Conservation (phyloP, 2,329 filamentous ascomycete genomes). For the Hypoxylon sp. region DNA sequence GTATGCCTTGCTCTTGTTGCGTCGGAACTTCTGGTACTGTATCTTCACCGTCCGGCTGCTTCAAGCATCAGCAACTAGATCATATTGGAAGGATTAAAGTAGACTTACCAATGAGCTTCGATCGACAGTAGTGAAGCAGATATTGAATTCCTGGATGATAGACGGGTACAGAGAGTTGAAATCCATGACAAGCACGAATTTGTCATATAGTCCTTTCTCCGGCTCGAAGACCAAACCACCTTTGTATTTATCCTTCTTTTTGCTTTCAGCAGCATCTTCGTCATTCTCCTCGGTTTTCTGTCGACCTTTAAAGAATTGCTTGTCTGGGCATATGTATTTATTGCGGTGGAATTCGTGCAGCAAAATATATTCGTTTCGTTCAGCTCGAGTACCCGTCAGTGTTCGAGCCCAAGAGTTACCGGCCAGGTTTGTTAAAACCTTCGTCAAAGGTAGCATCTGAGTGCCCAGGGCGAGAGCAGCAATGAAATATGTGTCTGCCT, state of each 20-base stretch:
- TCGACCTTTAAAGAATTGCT: conserved; percentile 84
- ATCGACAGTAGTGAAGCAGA: conserved; percentile 98
- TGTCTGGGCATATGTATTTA: conserved; percentile 98
- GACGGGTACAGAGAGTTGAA: conserved; percentile 99
- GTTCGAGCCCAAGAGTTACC: conserved; percentile 99
- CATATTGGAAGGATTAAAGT: background rate
- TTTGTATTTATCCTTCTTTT: conserved; percentile 99
- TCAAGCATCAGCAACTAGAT: conserved; percentile 52
- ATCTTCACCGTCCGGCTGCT: conserved; percentile 82
- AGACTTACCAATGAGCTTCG: conserved; percentile 76
- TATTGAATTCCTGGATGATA: conserved; percentile 99
- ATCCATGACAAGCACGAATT: conserved; percentile 99
- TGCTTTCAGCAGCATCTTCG: conserved; percentile 79
- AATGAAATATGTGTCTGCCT: conserved; percentile 96
- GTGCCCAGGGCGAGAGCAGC: conserved; percentile 89
- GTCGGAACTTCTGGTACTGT: conserved; percentile 88
- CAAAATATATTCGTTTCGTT: conserved; percentile 99
- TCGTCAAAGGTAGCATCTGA: conserved; percentile 93
- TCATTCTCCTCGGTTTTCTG: conserved; percentile 79
- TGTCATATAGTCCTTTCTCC: conserved; percentile 97
- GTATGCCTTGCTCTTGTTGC: conserved; percentile 84
- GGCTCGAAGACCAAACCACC: conserved; percentile 98
- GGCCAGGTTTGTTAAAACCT: conserved; percentile 94
- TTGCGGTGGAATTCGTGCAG: conserved; percentile 96
- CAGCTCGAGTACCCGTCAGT: conserved; percentile 92